Evolutionary conservation across 352 stramenopile genomes (phyloP), one percentile per base, ranked within the genome.

Genomic region (Phytophthora nicotianae): DNA sequence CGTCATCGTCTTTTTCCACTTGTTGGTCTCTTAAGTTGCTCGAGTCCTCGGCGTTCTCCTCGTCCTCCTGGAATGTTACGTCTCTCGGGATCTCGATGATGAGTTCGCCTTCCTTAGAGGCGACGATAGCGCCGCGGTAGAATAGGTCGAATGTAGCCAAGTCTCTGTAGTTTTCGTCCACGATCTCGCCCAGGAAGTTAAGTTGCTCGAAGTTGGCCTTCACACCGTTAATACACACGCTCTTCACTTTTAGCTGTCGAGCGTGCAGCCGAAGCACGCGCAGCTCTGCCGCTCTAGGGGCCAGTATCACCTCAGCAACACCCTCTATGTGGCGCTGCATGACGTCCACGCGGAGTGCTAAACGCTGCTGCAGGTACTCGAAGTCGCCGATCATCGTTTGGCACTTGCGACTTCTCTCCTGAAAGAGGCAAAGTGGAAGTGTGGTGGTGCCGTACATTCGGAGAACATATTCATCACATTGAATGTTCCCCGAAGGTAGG

Each of bases 301-400:
- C 84, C 52, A 95, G 65, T 35, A 91, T 68, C 29, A 95, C 72
- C 62, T 95, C 86, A 0, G 81, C 79, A 17, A 92, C 81, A 48
- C 86, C 84, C 13, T 60, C 47, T 11, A 95, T 53, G 32, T 74
- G 69, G 35, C 72, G 69, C n/a, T 76, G 78, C 64, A 93, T 68
- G 68, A 93, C 76, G 56, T 95, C 83, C 56, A 95, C 80, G 51
- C 75, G 75, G 55, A 95, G 75, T 58, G 78, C 88, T 69, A 79
- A 78, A 48, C 84, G 84, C 76, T 95, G 84, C 68, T 95, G 83
- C 67, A 95, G 72, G 59, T 93, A 93, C 66, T 93, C 84, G 62
- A 87, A 95, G 67, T 95, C 84, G 29, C 74, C 63, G 71, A 95
- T 95, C 83, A 91, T 93, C 19, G 56, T 65, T 43, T 55, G 33